These are phyloP conservation scores for Spergularia bocconei DNA, from an alignment of 148 eudicot species.

Conservation along the genomic window DNA sequence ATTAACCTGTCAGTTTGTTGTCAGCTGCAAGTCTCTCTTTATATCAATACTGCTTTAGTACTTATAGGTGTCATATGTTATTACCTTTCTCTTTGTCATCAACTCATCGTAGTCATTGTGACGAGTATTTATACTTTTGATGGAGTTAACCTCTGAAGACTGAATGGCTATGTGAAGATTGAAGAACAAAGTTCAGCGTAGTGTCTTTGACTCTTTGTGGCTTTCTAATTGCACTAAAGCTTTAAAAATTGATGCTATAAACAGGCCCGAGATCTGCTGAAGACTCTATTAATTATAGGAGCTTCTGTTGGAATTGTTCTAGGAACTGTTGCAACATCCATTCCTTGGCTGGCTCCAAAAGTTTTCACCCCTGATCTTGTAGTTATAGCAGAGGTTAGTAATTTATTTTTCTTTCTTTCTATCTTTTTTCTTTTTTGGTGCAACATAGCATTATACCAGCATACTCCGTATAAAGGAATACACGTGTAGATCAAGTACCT, in stretches of 20 bases:
- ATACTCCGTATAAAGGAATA: background rate
- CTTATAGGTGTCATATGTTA: too few relatives aligned
- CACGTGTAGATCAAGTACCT: background rate
- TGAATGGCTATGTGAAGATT: background rate
- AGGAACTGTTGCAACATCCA: conserved; percentile 60
- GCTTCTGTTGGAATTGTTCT: conserved; percentile 59
- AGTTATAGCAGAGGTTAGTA: conserved; percentile 70
- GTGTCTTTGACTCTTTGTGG: background rate
- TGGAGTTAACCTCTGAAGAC: background rate
- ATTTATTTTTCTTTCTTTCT: background rate
- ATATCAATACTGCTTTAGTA: too few relatives aligned
- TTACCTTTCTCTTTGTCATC: too few relatives aligned
- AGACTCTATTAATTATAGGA: conserved; percentile 77
- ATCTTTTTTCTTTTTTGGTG: too few relatives aligned
- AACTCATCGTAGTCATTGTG: too few relatives aligned
- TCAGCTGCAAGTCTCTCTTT: background rate
- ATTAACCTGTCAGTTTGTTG: background rate
- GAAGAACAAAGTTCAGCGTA: background rate
- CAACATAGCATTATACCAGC: background rate
- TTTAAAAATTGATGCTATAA: conserved; percentile 15
- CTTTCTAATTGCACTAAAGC: conserved; percentile 18
- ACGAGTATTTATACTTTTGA: too few relatives aligned
- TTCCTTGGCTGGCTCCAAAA: conserved; percentile 79
- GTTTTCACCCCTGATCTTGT: conserved; percentile 71
- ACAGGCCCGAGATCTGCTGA: conserved; percentile 74